Percentiles rank a stretch among this genome's conserved stretches.
Evolutionary conservation across 768 basidiomycete genomes (phyloP).

Genomic region (Pholiota microspora): DNA sequence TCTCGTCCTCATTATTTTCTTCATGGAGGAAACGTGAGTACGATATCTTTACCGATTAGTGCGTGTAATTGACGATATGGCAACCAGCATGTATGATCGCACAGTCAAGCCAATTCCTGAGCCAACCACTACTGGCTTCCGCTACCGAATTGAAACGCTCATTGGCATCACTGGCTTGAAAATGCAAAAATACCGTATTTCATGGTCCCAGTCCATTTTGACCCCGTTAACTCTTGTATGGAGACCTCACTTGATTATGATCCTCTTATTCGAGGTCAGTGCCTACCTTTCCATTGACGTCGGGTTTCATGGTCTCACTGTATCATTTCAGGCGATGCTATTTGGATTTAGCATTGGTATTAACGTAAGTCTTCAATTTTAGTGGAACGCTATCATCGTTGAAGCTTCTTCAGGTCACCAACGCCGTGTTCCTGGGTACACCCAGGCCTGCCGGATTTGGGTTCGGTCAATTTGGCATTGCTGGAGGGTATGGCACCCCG

Average conservation of each 20-base stretch:
- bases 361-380: constrained; percentile 46
- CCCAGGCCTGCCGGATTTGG: constrained; percentile 56
- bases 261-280: constrained; percentile 51
- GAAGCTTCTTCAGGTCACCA: constrained; percentile 62
- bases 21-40: constrained; percentile 62
- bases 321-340: constrained; percentile 38
- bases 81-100: constrained; percentile 60
- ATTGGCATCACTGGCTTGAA: constrained; percentile 61
- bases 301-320: background rate
- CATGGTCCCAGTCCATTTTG: constrained; percentile 45
- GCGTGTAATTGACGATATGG: background rate
- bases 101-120: constrained; percentile 48
- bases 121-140: constrained; percentile 37
- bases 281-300: background rate
- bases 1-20: constrained; percentile 52
- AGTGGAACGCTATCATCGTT: no score
- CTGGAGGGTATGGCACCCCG: constrained; percentile 54
- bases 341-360: constrained; percentile 70
- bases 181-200: constrained; percentile 54
- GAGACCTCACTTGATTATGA: constrained; percentile 56
- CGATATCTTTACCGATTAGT: background rate
- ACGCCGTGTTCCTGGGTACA: constrained; percentile 59
- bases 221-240: constrained; percentile 53
- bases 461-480: constrained; percentile 46
- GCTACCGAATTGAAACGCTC: constrained; percentile 55